phyloP scores from a whole-genome alignment of 164 flowering plant species.

The Magnolia sinica region DNA sequence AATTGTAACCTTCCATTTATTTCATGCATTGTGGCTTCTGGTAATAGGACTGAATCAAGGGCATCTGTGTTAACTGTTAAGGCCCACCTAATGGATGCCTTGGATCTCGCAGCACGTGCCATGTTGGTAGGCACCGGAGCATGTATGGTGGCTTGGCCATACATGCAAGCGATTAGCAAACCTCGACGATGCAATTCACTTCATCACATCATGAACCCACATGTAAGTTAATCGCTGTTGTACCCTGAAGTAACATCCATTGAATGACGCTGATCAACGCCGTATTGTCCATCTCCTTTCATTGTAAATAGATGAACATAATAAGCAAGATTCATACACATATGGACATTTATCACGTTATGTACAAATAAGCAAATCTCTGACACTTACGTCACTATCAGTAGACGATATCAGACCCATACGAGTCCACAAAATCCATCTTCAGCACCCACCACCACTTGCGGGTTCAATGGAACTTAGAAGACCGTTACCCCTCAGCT shows the following conservation, averaged over 20 bases:
- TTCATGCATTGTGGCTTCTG: too few species aligned
- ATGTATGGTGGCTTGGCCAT: too few species aligned
- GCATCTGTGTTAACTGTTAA: too few species aligned
- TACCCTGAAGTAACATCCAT: background rate
- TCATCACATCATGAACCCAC: background rate
- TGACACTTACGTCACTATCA: background rate
- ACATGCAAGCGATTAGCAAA: too few species aligned
- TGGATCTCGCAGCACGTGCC: too few species aligned
- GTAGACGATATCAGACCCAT: conserved; percentile 7
- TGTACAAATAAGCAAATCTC: conserved; percentile 20
- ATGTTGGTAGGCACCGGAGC: too few species aligned
- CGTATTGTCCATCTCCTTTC: conserved; percentile 3
- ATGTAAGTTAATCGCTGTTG: background rate
- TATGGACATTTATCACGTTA: conserved; percentile 14
- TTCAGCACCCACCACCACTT: conserved; percentile 68
- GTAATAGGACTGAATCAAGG: too few species aligned
- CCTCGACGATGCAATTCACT: too few species aligned
- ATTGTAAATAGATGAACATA: background rate
- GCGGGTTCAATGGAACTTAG: conserved; percentile 93
- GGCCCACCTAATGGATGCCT: too few species aligned
- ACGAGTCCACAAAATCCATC: background rate
- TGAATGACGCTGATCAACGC: background rate
- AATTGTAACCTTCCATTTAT: too few species aligned
- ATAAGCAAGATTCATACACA: conserved; percentile 1
- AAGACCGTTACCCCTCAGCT: conserved; percentile 88